phyloP scores from a whole-genome alignment of 495 filamentous ascomycete genomes.

The Amniculicola lignicola region DNA sequence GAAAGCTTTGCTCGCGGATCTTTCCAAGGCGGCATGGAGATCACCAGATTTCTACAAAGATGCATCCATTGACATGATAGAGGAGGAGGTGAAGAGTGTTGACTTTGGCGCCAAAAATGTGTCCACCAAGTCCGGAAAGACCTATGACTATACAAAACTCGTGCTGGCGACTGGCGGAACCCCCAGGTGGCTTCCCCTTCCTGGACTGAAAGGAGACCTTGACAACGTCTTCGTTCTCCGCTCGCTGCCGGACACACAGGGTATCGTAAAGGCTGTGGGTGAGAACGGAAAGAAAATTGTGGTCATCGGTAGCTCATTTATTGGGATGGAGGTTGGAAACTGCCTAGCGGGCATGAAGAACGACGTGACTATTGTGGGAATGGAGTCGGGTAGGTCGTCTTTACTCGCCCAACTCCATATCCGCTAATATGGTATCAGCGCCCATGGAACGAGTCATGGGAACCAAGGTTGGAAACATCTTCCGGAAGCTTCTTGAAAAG shows the following conservation, averaged over 20 bases:
- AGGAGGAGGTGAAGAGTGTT: constrained; percentile 71
- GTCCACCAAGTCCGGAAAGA: constrained; percentile 65
- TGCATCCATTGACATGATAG: constrained; percentile 66
- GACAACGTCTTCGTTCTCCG: constrained; percentile 83
- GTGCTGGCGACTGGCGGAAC: constrained; percentile 83
- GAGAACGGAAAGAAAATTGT: constrained; percentile 87
- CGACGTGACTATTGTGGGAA: constrained; percentile 84
- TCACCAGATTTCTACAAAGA: constrained; percentile 72
- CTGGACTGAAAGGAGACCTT: constrained; percentile 76
- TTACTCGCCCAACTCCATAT: not conserved
- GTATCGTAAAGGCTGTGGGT: constrained; percentile 74
- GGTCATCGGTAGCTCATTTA: constrained; percentile 87
- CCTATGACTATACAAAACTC: constrained; percentile 77
- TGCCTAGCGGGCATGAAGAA: constrained; percentile 68
- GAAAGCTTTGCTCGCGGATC: constrained; percentile 86
- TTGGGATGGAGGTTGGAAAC: constrained; percentile 93
- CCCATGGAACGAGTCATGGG: constrained; percentile 90
- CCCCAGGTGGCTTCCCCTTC: constrained; percentile 72
- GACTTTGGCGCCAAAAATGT: constrained; percentile 73
- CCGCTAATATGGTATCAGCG: constrained; percentile 42
- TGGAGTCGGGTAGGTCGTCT: constrained; percentile 53
- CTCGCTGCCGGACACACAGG: constrained; percentile 66
- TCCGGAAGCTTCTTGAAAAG: constrained; percentile 72
- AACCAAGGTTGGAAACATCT: constrained; percentile 71
- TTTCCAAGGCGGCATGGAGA: constrained; percentile 70